These are phyloP conservation scores for Helicocarpus griseus DNA, from an alignment of 2,329 filamentous ascomycete genomes.

Conservation along the genomic window DNA sequence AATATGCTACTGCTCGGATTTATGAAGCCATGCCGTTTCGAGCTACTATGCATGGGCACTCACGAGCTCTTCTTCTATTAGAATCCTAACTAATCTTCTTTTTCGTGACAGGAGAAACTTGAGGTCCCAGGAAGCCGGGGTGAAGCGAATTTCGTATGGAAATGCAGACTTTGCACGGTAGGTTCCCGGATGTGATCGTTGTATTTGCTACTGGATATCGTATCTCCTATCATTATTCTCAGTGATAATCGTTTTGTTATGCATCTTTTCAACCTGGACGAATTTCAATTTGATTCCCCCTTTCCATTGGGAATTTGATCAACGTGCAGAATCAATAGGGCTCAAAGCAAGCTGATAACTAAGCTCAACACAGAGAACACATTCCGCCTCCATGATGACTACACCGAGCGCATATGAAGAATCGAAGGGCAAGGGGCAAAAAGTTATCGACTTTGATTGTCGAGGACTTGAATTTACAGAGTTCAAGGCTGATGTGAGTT, in stretches of 20 bases:
- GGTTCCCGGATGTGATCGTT: conserved; percentile 11
- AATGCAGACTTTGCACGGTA: conserved; percentile 96
- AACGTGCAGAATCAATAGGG: too few relatives aligned
- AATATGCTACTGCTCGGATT: background rate
- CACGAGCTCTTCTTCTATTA: background rate
- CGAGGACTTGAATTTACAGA: conserved; percentile 85
- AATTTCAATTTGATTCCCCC: background rate
- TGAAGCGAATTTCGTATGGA: conserved; percentile 99
- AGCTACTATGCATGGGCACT: background rate
- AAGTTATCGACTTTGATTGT: conserved; percentile 86
- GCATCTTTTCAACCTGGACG: background rate
- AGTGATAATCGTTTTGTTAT: background rate
- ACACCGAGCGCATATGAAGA: conserved; percentile 57
- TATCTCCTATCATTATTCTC: too few relatives aligned
- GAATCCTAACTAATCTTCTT: conserved; percentile 1
- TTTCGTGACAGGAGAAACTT: conserved; percentile 60
- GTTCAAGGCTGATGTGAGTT: conserved; percentile 73
- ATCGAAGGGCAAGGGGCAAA: conserved; percentile 53
- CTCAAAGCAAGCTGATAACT: too few relatives aligned
- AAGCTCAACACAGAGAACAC: conserved; percentile 25
- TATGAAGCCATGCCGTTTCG: background rate
- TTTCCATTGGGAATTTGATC: too few relatives aligned
- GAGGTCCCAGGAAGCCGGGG: conserved; percentile 88
- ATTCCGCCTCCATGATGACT: conserved; percentile 69
- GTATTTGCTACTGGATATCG: background rate